Base-by-base conservation (phyloP, 192 early-diverging fungal genomes). In the Ambispora gerdemannii region DNA sequence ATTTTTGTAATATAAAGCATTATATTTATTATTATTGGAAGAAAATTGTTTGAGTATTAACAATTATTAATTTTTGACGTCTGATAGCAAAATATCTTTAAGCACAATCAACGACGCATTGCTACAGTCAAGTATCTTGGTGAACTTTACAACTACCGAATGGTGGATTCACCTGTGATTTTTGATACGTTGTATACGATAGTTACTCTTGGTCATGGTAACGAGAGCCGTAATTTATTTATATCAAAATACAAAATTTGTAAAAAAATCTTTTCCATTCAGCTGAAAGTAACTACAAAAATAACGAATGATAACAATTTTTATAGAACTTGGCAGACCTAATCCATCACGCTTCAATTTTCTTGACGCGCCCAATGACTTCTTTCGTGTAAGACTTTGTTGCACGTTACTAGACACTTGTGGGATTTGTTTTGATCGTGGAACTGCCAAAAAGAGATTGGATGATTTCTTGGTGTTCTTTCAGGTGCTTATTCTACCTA, bases 71-170 rank as follows among this genome's bases (percentile, higher is more conserved):
- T 22, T 25, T 71, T 22, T 32, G 2, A 15, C 10, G n/a, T n/a
- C n/a, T n/a, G n/a, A n/a, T 70, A 83, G 81, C 85, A 84, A 47
- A 99, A 97, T 75, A 80, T 93, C 43, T 99, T 95, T 76, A 88
- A 90, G 52, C 90, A 93, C 67, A 99, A 97, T 72, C 96, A 97
- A 80, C 84, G 88, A 63, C 83, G 97, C 27, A 87, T 98, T 47
- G 84, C 93, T 0, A 81, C 82, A 8, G 87, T 83, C 2, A 88
- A 90, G 59, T 99, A 92, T 72, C 77, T 99, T 4, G 95, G 94
- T 49, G 95, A 98, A 72, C 79, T 99, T 43, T 95, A 94, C 74
- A 90, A 92, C 62, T 94, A 91, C 75, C 83, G 89, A n/a, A 81
- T 97, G 82, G 80, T 98, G 11, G 91, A 93, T 50, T 83, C 88